Evolutionary conservation across 2,329 filamentous ascomycete species (phyloP), one percentile per base, ranked within the genome.

Genomic region (Emydomyces testavorans): DNA sequence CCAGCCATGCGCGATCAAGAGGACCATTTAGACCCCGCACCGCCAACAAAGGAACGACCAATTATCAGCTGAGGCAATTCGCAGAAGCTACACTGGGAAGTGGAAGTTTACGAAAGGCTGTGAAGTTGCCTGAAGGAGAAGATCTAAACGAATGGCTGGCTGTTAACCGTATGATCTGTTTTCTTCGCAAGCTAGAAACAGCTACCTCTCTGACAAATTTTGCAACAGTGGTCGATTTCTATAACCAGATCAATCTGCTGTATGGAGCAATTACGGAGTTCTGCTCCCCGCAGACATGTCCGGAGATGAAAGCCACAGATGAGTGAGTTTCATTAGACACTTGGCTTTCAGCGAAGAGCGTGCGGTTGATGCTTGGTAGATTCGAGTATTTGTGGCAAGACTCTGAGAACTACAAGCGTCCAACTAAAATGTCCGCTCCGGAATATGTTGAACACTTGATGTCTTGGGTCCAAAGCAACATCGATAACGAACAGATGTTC

Each of bases 361-460:
- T 3, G 18, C 29, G 5, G 31, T 16, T 44, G 6, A 39, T 13
- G 24, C 15, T 16, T 15, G 8, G 1, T 51, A 90, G 85, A 62
- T 98, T 96, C 67, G 92, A 98, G 68, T 98, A 98, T 68, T 82
- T 98, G 56, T 98, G 92, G 92, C 92, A 98, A 71, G 90, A 98
- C 68, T 85, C 76, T 52, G 88, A 94, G 60, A 83, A 86, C 63
- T 98, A 82, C 75, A 94, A 94, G 69, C 82, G 87, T 52, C 92
- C 92, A 16, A 98, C 93, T 53, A 96, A 96, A 73, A 95, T 98
- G 85, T 79, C 92, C 2, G 92, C 92, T 2, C 92, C 92, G 7
- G 86, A 89, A 59, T 98, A 98, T 69, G 94, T 98, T 61, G 92
- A 96, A 67, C 88, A 96, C 66, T 75, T 98, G 58, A 95, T 98